Base-by-base conservation (phyloP, 768 basidiomycete genomes). In the Fomitopsis serialis region DNA sequence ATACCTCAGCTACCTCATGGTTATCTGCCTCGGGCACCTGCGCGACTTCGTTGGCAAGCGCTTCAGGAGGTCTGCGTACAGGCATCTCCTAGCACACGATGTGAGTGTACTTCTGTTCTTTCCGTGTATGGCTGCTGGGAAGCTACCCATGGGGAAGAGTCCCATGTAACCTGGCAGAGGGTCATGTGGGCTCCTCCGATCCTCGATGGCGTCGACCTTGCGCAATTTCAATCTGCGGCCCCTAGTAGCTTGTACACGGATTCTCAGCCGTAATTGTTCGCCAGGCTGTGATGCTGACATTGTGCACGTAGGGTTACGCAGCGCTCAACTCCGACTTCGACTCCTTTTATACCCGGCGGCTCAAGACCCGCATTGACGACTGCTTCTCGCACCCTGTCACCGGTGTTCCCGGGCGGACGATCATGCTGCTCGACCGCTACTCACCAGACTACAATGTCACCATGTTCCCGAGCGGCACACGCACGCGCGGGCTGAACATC, bases 251-350 rank as follows among this genome's bases (percentile, higher is more conserved):
- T 32, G 5, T 32, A 11, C 29, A n/a, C n/a, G n/a, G n/a, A n/a
- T n/a, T n/a, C n/a, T n/a, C n/a, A n/a, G n/a, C n/a, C n/a, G n/a
- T n/a, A n/a, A n/a, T n/a, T n/a, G n/a, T n/a, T n/a, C n/a, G n/a
- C n/a, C n/a, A n/a, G n/a, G n/a, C n/a, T n/a, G n/a, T n/a, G 13
- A 40, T 5, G 4, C 37, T 34, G 25, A 48, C 45, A 32, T 40
- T 52, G 46, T 25, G 47, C 40, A 32, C 68, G n/a, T n/a, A 98
- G 93, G 97, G 96, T 53, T 95, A 97, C 64, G 96, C 95, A 1
- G 90, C 97, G 5, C 78, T 98, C 55, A 96, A 93, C 72, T 97
- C 94, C 9, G 97, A 98, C 68, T 98, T 98, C 61, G 96, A 98
- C 70, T 98, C 97, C 6, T 99, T 98, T 75, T 98, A 98, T 77